These are phyloP conservation scores for Infundibulicybe gibba DNA, from an alignment of 768 basidiomycete species.

Conservation along the genomic window DNA sequence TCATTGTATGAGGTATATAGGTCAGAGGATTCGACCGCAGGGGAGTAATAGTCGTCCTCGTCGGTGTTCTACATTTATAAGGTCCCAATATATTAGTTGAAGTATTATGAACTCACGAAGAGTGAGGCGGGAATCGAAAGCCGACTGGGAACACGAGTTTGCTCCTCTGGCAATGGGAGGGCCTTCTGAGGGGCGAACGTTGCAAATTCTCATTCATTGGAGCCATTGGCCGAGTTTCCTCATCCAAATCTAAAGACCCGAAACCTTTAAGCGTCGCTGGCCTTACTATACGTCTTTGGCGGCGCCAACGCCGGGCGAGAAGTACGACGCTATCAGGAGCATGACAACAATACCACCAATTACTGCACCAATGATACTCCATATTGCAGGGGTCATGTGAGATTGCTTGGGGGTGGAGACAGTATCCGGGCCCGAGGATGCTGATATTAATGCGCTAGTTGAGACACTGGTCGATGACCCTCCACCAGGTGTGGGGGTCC, in stretches of 20 bases:
- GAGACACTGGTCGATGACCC: too few species aligned
- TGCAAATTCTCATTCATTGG: too few species aligned
- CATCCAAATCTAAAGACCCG: too few species aligned
- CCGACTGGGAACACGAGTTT: too few species aligned
- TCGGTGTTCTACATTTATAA: constrained; percentile 7
- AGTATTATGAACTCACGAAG: neutral
- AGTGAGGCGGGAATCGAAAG: neutral
- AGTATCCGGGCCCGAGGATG: neutral
- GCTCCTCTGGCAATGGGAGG: too few species aligned
- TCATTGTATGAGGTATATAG: constrained; percentile 10
- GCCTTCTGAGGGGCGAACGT: too few species aligned
- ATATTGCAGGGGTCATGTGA: constrained; percentile 3
- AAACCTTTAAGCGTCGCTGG: too few species aligned
- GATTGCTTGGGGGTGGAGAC: neutral
- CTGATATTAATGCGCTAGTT: too few species aligned
- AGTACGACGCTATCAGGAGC: constrained; percentile 2
- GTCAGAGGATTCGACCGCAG: constrained; percentile 18
- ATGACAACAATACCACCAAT: constrained; percentile 4
- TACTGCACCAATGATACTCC: constrained; percentile 10
- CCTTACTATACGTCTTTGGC: too few species aligned
- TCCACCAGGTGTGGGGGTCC: neutral
- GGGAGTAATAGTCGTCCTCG: constrained; percentile 11
- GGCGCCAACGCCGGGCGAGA: constrained; percentile 3
- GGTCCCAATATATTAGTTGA: neutral
- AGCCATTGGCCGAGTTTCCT: too few species aligned